Percentiles rank a stretch among this genome's conserved stretches.
Evolutionary conservation across 805 yeast genomes (phyloP).

Genomic region (Kuraishia molischiana): DNA sequence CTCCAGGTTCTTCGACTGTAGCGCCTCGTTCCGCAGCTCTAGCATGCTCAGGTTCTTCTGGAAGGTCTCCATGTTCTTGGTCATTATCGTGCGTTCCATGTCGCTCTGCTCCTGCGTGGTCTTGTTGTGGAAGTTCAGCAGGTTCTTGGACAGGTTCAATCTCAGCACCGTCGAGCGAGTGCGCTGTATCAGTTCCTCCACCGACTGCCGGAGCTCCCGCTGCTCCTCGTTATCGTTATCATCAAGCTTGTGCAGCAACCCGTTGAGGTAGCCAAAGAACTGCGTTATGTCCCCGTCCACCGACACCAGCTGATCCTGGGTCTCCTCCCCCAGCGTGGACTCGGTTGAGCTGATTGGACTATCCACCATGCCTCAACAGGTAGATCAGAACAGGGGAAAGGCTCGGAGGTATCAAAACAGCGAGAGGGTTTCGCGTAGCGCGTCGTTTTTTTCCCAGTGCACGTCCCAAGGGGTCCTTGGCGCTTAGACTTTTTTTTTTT

Average conservation of each 20-base stretch:
- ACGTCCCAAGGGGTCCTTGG: too few species aligned
- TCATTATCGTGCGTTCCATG: conserved; percentile 20
- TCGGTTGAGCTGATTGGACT: too few species aligned
- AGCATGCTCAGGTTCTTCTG: conserved; percentile 16
- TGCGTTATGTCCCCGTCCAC: background rate
- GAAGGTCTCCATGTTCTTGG: conserved; percentile 15
- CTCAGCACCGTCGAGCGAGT: conserved; percentile 15
- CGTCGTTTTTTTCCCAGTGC: too few species aligned
- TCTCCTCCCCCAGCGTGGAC: too few species aligned
- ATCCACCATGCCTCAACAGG: too few species aligned
- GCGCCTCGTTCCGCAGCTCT: conserved; percentile 18
- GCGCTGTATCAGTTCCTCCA: background rate
- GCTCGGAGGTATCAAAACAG: too few species aligned
- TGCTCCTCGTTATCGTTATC: background rate
- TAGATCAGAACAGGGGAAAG: too few species aligned
- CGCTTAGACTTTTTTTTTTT: background rate
- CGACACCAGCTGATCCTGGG: background rate
- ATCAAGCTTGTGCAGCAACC: background rate
- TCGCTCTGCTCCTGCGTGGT: conserved; percentile 16
- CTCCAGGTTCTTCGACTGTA: conserved; percentile 19
- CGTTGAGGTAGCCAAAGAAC: background rate
- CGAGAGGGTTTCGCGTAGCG: too few species aligned
- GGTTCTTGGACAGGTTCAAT: conserved; percentile 20
- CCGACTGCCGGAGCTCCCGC: background rate
- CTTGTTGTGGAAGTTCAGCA: conserved; percentile 17